These are phyloP conservation scores for Backusella parvicylindrica DNA, from an alignment of 192 early-diverging fungal species.

Conservation along the genomic window DNA sequence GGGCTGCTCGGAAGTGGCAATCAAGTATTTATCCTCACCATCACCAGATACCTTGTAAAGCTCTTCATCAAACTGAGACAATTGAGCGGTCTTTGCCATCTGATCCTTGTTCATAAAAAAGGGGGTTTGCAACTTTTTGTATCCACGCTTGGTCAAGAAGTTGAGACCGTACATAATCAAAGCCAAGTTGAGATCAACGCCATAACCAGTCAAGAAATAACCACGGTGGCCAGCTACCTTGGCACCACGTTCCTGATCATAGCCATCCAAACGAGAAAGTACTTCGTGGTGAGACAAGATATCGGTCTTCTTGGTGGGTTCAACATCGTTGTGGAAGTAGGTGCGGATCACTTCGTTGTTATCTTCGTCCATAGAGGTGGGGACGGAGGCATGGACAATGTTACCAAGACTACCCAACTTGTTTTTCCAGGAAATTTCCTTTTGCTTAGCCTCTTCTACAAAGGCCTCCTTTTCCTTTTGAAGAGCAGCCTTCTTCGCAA, in stretches of 20 bases:
- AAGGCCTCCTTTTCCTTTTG: slow-evolving; percentile 67
- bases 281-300: slow-evolving; percentile 92
- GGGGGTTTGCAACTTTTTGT: slow-evolving; percentile 94
- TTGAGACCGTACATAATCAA: slow-evolving; percentile 94
- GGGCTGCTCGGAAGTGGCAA: slow-evolving; percentile 98
- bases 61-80: slow-evolving; percentile 97
- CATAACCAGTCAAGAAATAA: slow-evolving; percentile 94
- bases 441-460: slow-evolving; percentile 71
- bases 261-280: slow-evolving; percentile 84
- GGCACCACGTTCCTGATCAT: slow-evolving; percentile 84
- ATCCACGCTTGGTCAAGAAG: slow-evolving; percentile 79
- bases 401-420: slow-evolving; percentile 82
- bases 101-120: slow-evolving; percentile 97
- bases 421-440: slow-evolving; percentile 60
- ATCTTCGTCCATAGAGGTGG: slow-evolving; percentile 82
- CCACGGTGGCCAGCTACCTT: slow-evolving; percentile 98
- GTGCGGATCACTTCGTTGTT: slow-evolving; percentile 66
- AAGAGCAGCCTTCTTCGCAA: slow-evolving; percentile 71
- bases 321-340: slow-evolving; percentile 55
- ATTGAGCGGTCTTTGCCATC: slow-evolving; percentile 99
- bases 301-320: slow-evolving; percentile 56
- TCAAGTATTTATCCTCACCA: slow-evolving; percentile 92
- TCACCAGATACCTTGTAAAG: slow-evolving; percentile 89
- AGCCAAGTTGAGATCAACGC: slow-evolving; percentile 96
- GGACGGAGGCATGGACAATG: slow-evolving; percentile 90